phyloP scores from a whole-genome alignment of 1,284 basidiomycete species.

The Ustilago sp. region DNA sequence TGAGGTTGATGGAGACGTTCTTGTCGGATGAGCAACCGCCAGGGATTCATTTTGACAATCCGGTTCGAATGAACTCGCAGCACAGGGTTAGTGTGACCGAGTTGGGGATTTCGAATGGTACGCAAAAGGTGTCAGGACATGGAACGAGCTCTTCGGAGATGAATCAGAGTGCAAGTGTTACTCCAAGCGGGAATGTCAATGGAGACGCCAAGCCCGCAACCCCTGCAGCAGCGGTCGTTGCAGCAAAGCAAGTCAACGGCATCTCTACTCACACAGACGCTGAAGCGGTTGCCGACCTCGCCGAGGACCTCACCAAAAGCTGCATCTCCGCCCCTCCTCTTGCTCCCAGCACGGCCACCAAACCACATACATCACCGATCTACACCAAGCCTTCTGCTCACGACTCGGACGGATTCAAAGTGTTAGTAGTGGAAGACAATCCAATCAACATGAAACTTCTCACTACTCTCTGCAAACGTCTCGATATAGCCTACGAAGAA shows the following conservation, averaged over 20 bases:
- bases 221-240: not conserved
- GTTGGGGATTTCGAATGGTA: conserved; percentile 3
- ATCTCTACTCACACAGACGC: not conserved
- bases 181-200: not conserved
- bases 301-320: not conserved
- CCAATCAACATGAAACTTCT: conserved; percentile 61
- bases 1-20: conserved; percentile 48
- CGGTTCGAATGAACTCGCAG: conserved; percentile 11
- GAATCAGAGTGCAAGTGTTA: not conserved
- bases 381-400: conserved; percentile 5
- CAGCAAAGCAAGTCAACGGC: conserved; percentile 5
- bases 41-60: conserved; percentile 25
- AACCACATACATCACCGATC: conserved; percentile 11
- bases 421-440: conserved; percentile 63
- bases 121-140: conserved; percentile 17
- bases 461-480: conserved; percentile 47
- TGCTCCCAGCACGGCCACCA: not conserved
- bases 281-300: not conserved
- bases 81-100: conserved; percentile 26
- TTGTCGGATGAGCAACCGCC: conserved; percentile 43
- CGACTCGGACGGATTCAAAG: conserved; percentile 43
- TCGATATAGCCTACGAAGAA: conserved; percentile 46
- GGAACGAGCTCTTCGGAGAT: not conserved
- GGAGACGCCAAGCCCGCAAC: not conserved
- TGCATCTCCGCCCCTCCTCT: not conserved